Conservation (phyloP, 139 green algal species). For the Coelastrella sp. region DNA sequence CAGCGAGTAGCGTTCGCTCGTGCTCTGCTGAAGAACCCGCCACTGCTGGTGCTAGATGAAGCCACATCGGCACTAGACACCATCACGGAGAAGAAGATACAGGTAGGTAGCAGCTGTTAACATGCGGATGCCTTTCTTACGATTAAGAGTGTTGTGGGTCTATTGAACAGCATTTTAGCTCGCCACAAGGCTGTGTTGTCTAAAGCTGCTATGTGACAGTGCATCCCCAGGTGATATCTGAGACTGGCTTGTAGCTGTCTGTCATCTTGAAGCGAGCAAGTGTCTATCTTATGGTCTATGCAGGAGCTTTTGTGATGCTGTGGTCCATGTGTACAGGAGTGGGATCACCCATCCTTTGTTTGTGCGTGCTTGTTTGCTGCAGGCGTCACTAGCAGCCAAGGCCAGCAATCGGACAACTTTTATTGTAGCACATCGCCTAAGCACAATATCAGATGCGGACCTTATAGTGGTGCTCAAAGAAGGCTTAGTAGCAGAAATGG, state of each 20-base stretch:
- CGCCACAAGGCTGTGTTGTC: too few species aligned
- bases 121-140: too few species aligned
- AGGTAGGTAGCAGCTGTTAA: constrained; percentile 39
- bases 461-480: constrained; percentile 81
- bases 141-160: too few species aligned
- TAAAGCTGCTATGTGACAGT: too few species aligned
- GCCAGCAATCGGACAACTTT: constrained; percentile 79
- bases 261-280: too few species aligned
- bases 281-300: too few species aligned
- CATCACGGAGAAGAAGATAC: constrained; percentile 77
- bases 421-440: constrained; percentile 91
- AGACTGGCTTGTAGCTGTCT: too few species aligned
- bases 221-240: too few species aligned
- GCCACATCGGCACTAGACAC: constrained; percentile 69
- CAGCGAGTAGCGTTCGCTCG: constrained; percentile 76
- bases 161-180: too few species aligned
- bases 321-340: too few species aligned
- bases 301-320: too few species aligned
- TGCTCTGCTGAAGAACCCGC: constrained; percentile 62
- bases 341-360: neutral
- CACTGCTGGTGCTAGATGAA: constrained; percentile 55
- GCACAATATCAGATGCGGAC: constrained; percentile 85
- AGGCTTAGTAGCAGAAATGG: constrained; percentile 56
- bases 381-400: constrained; percentile 57
- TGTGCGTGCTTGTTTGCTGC: neutral